Evolutionary conservation across 768 basidiomycete genomes (phyloP), one percentile per base, ranked within the genome.

Genomic region (Termitomyces sp.): DNA sequence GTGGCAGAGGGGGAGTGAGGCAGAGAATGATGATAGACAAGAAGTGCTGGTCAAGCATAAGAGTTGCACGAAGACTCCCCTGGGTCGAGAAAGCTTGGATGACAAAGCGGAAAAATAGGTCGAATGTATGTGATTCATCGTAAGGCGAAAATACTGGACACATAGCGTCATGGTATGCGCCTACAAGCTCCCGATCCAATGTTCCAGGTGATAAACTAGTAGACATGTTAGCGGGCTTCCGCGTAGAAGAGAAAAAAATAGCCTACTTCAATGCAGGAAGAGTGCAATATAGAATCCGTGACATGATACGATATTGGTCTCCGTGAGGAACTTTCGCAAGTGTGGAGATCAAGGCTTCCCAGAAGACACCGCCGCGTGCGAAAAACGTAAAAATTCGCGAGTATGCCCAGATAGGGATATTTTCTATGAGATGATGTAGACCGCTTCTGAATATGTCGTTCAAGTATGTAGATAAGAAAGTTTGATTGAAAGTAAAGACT

Each of bases 1-100:
- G 44, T n/a, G 32, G n/a, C n/a, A 49, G 26, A 18, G 54, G 50
- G 7, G 54, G 49, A 20, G 57, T 7, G 30, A 61, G 57, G 44
- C 57, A 58, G 1, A 58, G 24, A 20, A 52, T 37, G 18, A 55
- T 52, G 27, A 55, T 52, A 12, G 56, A 53, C 22, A 58, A 36
- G n/a, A 55, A 55, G 20, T 56, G 49, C 20, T 62, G 53, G 24
- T 62, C 60, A n/a, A 51, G 36, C 52, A 52, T 58, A 33, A 58
- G 39, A 27, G 56, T 49, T 44, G 56, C 27, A 27, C 60, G 53
- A 14, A 61, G 56, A 20, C 56, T 55, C 4, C 34, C 39, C 30
- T 46, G 56, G 14, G 27, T 47, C 3, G 56, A 46, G 27, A 57
- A 55, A 22, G 49, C 49, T 40, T 46, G 56, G 26, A 61, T 53